Base-by-base conservation (phyloP, 352 stramenopile genomes). In the Phytophthora chlamydospora region DNA sequence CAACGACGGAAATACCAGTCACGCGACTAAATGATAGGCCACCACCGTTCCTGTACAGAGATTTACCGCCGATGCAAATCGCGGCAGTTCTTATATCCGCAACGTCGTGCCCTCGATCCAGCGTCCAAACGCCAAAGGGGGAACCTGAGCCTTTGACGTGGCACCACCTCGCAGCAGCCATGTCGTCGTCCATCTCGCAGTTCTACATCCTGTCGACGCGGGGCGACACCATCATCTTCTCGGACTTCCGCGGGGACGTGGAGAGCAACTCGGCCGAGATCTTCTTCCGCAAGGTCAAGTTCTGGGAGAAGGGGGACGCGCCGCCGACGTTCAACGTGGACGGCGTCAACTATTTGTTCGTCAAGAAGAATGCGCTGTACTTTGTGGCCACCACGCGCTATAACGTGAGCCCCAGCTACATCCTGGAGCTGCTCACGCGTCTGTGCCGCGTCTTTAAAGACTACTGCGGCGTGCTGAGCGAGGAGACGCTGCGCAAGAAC, bases 211-310 rank as follows among this genome's bases (percentile, higher is more conserved):
- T 99, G 35, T 98, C 94, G 51, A 98, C 96, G 41, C 85, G 98
- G 41, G 98, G 98, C 51, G 97, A 99, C 82, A 98, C 97, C 27
- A 98, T 99, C 75, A 98, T 99, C 75, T 96, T 93, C 54, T 98
- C 96, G 67, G 92, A 98, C 65, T 99, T 98, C 71, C 91, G 96
- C 31, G 95, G 90, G 34, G 90, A 97, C 66, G 66, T 94, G 33
- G 70, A 84, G 51, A 86, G 73, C 36, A 94, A 91, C 45, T 91
- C 88, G 46, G 85, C 95, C 57, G 97, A 99, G 75, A 96, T 96
- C 21, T 99, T 99, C 78, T 99, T 99, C 84, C 95, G 97, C 51
- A 99, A 99, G 75, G 95, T 99, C 46, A 99, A 99, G 77, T 99
- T 99, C 72, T 99, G 96, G 96, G 94, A 99, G 54, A 93, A 91